Conservation (phyloP, 768 basidiomycete species). For the Hygrocybe punicea region DNA sequence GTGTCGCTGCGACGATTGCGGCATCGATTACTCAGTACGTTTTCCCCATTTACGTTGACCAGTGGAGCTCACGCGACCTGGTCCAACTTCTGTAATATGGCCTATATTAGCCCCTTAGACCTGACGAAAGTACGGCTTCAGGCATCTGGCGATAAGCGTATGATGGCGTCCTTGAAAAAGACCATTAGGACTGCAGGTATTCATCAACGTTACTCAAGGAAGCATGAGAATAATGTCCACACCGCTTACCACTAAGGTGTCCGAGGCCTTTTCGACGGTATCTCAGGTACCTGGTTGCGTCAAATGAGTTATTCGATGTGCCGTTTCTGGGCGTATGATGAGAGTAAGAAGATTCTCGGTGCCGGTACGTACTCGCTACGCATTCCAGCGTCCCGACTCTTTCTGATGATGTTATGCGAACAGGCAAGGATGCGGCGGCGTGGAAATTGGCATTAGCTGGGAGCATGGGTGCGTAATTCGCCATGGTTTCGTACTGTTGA, state of each 20-base stretch:
- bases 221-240: constrained; percentile 27
- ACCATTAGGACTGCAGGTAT: constrained; percentile 73
- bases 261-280: constrained; percentile 80
- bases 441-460: constrained; percentile 82
- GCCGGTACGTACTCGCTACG: constrained; percentile 35
- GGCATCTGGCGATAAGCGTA: constrained; percentile 87
- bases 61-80: too few species aligned
- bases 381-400: neutral
- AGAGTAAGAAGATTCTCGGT: constrained; percentile 80
- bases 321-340: constrained; percentile 92
- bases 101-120: constrained; percentile 62
- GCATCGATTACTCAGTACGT: constrained; percentile 83
- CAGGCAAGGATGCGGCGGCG: constrained; percentile 59
- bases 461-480: constrained; percentile 68
- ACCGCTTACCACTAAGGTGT: constrained; percentile 46
- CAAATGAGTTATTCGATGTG: constrained; percentile 93
- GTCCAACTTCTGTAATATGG: neutral
- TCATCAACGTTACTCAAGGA: too few species aligned
- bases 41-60: neutral
- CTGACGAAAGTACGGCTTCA: constrained; percentile 90
- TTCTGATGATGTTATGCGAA: neutral
- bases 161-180: constrained; percentile 80
- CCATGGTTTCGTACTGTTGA: neutral
- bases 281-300: constrained; percentile 82
- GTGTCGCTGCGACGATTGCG: constrained; percentile 79